Evolutionary conservation across 2,329 filamentous ascomycete species (phyloP).

Genomic region (Apiospora kogelbergensis): DNA sequence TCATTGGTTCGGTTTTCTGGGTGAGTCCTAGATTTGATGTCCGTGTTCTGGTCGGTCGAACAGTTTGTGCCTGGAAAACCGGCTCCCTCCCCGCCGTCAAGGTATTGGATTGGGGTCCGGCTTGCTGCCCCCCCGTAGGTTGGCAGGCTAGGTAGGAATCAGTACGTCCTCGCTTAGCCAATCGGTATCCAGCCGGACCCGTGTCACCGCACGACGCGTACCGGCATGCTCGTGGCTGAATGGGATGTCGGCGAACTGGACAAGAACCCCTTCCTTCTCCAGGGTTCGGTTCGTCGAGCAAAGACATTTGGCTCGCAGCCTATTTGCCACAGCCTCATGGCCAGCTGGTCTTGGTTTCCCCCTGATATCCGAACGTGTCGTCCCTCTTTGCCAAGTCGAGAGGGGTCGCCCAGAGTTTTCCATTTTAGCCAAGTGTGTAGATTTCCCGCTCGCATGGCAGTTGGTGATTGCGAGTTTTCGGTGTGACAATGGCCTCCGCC

Average conservation of each 20-base stretch:
- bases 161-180: background rate
- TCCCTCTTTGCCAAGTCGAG: background rate
- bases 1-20: background rate
- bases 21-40: background rate
- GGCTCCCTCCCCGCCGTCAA: background rate
- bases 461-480: background rate
- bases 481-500: background rate
- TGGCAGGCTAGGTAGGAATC: background rate
- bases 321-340: background rate
- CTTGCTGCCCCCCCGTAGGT: background rate
- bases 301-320: background rate
- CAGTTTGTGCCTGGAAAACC: background rate
- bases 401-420: too few relatives aligned
- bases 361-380: background rate
- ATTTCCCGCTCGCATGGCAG: background rate
- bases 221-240: background rate
- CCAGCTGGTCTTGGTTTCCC: background rate
- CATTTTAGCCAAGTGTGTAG: background rate
- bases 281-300: background rate
- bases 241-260: background rate
- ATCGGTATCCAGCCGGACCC: background rate
- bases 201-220: constrained; percentile 1
- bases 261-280: background rate
- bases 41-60: background rate
- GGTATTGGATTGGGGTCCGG: background rate